Percentiles rank a stretch among this genome's conserved stretches.
These are phyloP conservation scores for Carex parvula DNA, from an alignment of 176 grass and related monocot genomes.

Conservation along the genomic window DNA sequence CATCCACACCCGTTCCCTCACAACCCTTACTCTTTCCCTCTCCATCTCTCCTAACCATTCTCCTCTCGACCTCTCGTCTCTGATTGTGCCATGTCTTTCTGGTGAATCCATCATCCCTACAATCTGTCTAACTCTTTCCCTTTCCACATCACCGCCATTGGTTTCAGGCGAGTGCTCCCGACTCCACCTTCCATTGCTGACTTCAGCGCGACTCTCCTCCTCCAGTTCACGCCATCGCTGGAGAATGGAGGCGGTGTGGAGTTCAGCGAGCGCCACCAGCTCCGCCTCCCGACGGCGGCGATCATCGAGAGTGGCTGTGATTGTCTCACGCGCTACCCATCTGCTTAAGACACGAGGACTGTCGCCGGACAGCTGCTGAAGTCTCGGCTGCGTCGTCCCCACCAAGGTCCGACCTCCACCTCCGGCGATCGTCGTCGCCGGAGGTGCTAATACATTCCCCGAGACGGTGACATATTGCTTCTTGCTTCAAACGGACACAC, in stretches of 20 bases:
- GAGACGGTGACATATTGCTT: neutral
- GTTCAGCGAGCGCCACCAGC: conserved; percentile 75
- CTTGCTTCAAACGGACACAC: conserved; percentile 9
- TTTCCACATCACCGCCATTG: conserved; percentile 16
- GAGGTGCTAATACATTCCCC: neutral
- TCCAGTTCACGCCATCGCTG: conserved; percentile 53
- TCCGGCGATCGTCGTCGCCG: conserved; percentile 27
- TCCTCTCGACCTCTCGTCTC: neutral
- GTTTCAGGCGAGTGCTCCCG: conserved; percentile 35
- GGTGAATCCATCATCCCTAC: conserved; percentile 50
- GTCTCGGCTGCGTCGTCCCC: conserved; percentile 27
- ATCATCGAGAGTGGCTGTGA: conserved; percentile 63
- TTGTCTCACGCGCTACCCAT: conserved; percentile 65
- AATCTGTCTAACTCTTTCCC: conserved; percentile 59
- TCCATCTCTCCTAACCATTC: conserved; percentile 64
- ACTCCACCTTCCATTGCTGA: conserved; percentile 22
- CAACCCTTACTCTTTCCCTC: conserved; percentile 58
- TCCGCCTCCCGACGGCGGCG: conserved; percentile 78
- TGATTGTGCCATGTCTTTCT: neutral
- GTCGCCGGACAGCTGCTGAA: conserved; percentile 32
- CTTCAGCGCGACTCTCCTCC: conserved; percentile 33
- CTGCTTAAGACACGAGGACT: conserved; percentile 56
- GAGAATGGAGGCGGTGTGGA: conserved; percentile 93
- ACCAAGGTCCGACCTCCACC: conserved; percentile 15
- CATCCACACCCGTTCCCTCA: conserved; percentile 56